A percentile compares a stretch with the other conserved stretches of the same genome.
Evolutionary conservation across 768 basidiomycete species (phyloP).

Genomic region (Amanita exitialis): DNA sequence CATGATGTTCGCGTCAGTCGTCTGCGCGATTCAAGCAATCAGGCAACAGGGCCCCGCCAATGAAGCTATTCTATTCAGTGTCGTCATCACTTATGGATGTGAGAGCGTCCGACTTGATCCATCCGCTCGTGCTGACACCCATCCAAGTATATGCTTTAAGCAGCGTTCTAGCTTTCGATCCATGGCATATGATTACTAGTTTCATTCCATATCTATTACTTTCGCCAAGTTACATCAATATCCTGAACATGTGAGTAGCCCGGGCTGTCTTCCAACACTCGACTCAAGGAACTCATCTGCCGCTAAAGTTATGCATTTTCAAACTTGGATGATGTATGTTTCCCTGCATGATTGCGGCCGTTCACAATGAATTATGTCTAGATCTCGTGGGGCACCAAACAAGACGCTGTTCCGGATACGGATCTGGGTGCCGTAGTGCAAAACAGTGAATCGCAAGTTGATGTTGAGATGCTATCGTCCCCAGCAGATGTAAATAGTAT

Average conservation of each 20-base stretch:
- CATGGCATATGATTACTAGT: constrained; percentile 93
- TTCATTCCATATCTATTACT: constrained; percentile 84
- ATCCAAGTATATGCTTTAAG: constrained; percentile 62
- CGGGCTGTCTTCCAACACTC: constrained; percentile 2
- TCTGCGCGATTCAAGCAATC: constrained; percentile 69
- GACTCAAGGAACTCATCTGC: constrained; percentile 1
- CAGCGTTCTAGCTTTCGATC: constrained; percentile 81
- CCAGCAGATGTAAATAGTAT: constrained; percentile 75
- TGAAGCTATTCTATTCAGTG: constrained; percentile 72
- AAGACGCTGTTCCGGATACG: constrained; percentile 58
- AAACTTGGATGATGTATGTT: constrained; percentile 73
- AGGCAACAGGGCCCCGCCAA: constrained; percentile 56
- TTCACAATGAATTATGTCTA: constrained; percentile 15
- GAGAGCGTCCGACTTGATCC: constrained; percentile 12
- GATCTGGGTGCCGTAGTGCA: constrained; percentile 83
- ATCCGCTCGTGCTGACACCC: background rate
- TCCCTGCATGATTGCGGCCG: background rate
- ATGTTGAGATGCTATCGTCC: constrained; percentile 78
- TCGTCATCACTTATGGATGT: constrained; percentile 82
- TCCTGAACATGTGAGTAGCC: constrained; percentile 59
- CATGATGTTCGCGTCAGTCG: constrained; percentile 72
- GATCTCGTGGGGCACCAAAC: constrained; percentile 97
- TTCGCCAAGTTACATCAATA: constrained; percentile 72
- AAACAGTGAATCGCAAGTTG: constrained; percentile 72
- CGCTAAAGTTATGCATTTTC: constrained; percentile 65